Percentiles rank a stretch among this genome's conserved stretches.
Conservation (phyloP, 768 basidiomycete genomes). For the Pleurotus pulmonarius region DNA sequence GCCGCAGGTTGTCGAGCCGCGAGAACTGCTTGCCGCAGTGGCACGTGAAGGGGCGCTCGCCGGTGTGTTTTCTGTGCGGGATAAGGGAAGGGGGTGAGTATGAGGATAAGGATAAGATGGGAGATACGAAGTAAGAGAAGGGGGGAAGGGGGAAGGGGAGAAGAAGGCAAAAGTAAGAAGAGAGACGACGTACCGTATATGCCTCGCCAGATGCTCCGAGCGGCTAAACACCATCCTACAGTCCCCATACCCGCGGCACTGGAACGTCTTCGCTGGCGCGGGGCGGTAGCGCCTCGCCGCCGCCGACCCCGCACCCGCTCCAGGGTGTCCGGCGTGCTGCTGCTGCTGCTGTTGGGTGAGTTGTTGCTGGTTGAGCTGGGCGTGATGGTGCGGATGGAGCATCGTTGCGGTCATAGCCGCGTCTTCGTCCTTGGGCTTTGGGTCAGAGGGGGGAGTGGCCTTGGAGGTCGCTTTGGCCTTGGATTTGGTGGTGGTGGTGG, state of each 20-base stretch:
- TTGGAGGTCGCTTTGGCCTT: too few relatives aligned
- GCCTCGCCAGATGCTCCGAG: conserved; percentile 93
- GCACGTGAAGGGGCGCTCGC: conserved; percentile 93
- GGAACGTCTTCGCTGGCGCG: conserved; percentile 89
- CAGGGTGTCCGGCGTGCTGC: too few relatives aligned
- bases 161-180: conserved; percentile 3
- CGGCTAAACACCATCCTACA: conserved; percentile 96
- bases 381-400: too few relatives aligned
- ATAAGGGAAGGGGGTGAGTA: not conserved
- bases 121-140: conserved; percentile 10
- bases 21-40: conserved; percentile 96
- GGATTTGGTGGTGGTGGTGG: too few relatives aligned
- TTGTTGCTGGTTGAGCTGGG: too few relatives aligned
- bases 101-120: not conserved
- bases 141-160: conserved; percentile 10
- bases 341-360: too few relatives aligned
- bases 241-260: conserved; percentile 91
- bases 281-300: conserved; percentile 66
- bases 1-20: conserved; percentile 92
- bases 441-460: too few relatives aligned
- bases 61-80: conserved; percentile 85
- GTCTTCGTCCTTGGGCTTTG: too few relatives aligned
- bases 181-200: conserved; percentile 70
- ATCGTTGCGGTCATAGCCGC: too few relatives aligned
- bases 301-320: not conserved